phyloP scores from a whole-genome alignment of 2,329 filamentous ascomycete genomes.

The Alternaria metachromatica region DNA sequence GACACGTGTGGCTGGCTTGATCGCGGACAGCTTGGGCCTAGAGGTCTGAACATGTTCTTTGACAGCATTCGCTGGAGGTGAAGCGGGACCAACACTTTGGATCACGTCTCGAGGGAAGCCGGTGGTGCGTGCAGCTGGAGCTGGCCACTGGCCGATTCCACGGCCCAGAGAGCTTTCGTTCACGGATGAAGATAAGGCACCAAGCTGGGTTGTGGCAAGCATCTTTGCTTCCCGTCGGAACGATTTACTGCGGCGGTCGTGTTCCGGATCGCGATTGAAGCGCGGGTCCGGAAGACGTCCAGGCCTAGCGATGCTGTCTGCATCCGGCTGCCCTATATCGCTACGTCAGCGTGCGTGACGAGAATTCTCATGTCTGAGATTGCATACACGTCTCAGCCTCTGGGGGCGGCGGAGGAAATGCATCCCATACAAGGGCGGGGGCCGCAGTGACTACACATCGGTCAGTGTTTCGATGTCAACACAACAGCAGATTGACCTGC shows the following conservation, averaged over 20 bases:
- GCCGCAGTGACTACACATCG: not conserved
- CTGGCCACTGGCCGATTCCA: not conserved
- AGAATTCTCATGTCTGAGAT: accelerated
- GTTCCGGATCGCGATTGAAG: slow-evolving; percentile 4
- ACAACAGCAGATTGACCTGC: not conserved
- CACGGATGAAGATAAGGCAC: too few species aligned
- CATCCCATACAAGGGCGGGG: slow-evolving; percentile 3
- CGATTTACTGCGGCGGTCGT: not conserved
- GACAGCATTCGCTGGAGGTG: not conserved
- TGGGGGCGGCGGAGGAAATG: slow-evolving; percentile 14
- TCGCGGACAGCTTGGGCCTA: not conserved
- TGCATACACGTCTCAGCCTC: slow-evolving; percentile 15
- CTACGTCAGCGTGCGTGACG: too few species aligned
- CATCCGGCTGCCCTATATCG: slow-evolving; percentile 7
- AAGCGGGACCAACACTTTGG: accelerated
- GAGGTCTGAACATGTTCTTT: not conserved
- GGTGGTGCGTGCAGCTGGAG: not conserved
- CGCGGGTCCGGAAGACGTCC: slow-evolving; percentile 6
- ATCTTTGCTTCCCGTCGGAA: not conserved
- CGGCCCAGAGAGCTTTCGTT: not conserved
- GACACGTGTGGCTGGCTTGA: not conserved
- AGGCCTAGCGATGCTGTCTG: slow-evolving; percentile 7
- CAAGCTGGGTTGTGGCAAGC: too few species aligned
- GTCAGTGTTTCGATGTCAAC: not conserved
- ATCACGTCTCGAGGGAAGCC: not conserved